Evolutionary conservation across 2,329 filamentous ascomycete genomes (phyloP).

Genomic region (Zelopaecilomyces penicillatus): DNA sequence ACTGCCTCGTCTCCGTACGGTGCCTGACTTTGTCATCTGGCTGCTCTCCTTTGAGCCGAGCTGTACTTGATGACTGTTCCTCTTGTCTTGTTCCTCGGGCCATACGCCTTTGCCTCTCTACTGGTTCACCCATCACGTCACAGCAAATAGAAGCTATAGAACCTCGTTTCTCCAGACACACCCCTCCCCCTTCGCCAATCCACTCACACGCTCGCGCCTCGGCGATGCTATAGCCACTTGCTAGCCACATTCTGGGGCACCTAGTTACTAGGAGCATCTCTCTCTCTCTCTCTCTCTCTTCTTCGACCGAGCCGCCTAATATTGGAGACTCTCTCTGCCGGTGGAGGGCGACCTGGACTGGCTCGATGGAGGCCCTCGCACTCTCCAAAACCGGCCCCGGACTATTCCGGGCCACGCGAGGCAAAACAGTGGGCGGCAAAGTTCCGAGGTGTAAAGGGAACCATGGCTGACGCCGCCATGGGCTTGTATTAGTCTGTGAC

Average conservation of each 20-base stretch:
- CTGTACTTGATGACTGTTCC: slow-evolving; percentile 1
- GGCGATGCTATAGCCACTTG: no score
- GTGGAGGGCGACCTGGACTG: no score
- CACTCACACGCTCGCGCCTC: no score
- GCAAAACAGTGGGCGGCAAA: not conserved
- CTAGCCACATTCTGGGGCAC: no score
- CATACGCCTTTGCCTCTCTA: not conserved
- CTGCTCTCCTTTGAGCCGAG: slow-evolving; percentile 11
- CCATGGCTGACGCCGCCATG: not conserved
- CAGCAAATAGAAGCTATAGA: not conserved
- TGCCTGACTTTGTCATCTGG: not conserved
- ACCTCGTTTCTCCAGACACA: no score
- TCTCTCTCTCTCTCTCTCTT: not conserved
- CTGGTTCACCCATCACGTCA: slow-evolving; percentile 3
- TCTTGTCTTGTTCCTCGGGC: not conserved
- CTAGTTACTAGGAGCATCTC: not conserved
- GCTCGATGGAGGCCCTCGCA: no score
- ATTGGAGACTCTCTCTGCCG: no score
- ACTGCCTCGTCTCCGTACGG: no score
- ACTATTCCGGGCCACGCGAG: no score
- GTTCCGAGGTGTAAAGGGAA: not conserved
- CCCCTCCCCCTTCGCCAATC: no score
- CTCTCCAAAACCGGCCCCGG: no score
- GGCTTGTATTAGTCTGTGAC: slow-evolving; percentile 3
- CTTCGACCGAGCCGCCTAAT: not conserved